Evolutionary conservation across 2,329 filamentous ascomycete genomes (phyloP).

Genomic region (Fusarium aywerte): DNA sequence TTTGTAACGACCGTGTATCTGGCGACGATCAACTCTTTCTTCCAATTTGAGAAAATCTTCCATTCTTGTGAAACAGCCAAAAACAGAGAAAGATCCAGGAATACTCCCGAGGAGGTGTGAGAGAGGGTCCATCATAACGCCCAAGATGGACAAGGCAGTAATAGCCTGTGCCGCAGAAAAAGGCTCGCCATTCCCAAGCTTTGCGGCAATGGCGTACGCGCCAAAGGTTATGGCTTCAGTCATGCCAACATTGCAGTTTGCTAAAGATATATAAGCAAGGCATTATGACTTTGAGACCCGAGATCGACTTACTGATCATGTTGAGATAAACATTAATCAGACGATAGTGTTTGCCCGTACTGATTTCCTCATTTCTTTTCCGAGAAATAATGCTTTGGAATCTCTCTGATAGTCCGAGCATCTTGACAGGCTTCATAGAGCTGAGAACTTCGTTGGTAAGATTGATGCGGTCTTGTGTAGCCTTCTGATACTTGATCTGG

Average conservation of each 20-base stretch:
- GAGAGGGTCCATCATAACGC: conserved; percentile 47
- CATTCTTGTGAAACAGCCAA: conserved; percentile 49
- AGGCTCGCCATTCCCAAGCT: conserved; percentile 38
- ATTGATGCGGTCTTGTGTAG: conserved; percentile 50
- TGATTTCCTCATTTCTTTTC: conserved; percentile 45
- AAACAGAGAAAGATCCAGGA: conserved; percentile 41
- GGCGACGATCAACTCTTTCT: conserved; percentile 42
- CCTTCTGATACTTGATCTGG: conserved; percentile 48
- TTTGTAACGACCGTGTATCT: conserved; percentile 12
- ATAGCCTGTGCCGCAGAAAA: conserved; percentile 49
- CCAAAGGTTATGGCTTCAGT: conserved; percentile 49
- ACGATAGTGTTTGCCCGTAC: conserved; percentile 43
- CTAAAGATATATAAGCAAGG: conserved; percentile 18
- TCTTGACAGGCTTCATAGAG: conserved; percentile 51
- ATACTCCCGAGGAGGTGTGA: conserved; percentile 43
- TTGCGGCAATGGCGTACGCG: conserved; percentile 46
- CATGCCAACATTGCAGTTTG: conserved; percentile 44
- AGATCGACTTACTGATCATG: conserved; percentile 41
- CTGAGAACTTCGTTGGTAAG: conserved; percentile 49
- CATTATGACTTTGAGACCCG: background rate
- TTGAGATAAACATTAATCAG: conserved; percentile 44
- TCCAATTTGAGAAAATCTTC: conserved; percentile 46
- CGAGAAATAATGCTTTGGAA: conserved; percentile 42
- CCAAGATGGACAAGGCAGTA: conserved; percentile 47
- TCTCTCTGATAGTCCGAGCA: conserved; percentile 48